Percentiles rank a stretch among this genome's conserved stretches.
These are phyloP conservation scores for Flaveria floridana DNA, from an alignment of 140 eudicot genomes.

Conservation along the genomic window DNA sequence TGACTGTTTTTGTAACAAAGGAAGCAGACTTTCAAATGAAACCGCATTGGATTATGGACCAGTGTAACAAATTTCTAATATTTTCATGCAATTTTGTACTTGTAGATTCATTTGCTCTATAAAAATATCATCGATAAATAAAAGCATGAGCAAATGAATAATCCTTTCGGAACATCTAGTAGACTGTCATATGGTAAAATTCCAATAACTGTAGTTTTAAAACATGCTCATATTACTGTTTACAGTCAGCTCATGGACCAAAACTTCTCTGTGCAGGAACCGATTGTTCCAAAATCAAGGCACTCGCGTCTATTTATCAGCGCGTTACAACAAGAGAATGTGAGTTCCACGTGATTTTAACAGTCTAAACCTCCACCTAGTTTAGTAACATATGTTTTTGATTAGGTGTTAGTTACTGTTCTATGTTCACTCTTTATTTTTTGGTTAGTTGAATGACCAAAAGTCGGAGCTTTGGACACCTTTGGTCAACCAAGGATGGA, in stretches of 20 bases:
- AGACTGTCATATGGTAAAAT: slow-evolving; percentile 33
- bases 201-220: slow-evolving; percentile 25
- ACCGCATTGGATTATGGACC: background rate
- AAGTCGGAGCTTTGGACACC: slow-evolving; percentile 77
- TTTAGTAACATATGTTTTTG: background rate
- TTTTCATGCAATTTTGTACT: slow-evolving; percentile 37
- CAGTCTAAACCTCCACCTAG: background rate
- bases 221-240: slow-evolving; percentile 1
- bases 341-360: slow-evolving; percentile 40
- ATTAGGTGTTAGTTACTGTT: slow-evolving; percentile 8
- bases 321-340: slow-evolving; percentile 64
- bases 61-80: slow-evolving; percentile 28
- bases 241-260: slow-evolving; percentile 26
- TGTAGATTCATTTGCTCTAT: slow-evolving; percentile 46
- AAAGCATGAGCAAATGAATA: slow-evolving; percentile 45
- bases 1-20: slow-evolving; percentile 17
- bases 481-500: slow-evolving; percentile 79
- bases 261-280: slow-evolving; percentile 51
- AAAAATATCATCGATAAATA: slow-evolving; percentile 30
- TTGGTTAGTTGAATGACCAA: slow-evolving; percentile 53
- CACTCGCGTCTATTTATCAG: slow-evolving; percentile 67
- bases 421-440: slow-evolving; percentile 3
- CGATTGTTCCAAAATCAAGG: slow-evolving; percentile 55
- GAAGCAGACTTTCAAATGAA: slow-evolving; percentile 1
- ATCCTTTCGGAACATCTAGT: slow-evolving; percentile 42